phyloP scores from a whole-genome alignment of 371 early-diverging fungal species.

The Thermomucor indicae-seudaticae region DNA sequence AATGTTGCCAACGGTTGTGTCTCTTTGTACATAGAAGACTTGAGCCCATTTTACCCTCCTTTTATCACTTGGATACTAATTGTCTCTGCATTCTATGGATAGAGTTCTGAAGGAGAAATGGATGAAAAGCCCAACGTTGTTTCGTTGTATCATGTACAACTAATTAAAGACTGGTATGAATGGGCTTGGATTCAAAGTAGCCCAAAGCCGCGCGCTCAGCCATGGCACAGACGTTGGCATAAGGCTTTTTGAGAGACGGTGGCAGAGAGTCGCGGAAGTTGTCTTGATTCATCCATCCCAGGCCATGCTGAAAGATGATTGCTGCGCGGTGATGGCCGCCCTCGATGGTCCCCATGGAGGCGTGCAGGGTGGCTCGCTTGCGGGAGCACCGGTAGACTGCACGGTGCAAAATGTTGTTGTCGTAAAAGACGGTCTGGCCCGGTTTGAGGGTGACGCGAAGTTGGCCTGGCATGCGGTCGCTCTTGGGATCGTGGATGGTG shows the following conservation, averaged over 20 bases:
- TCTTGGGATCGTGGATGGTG: constrained; percentile 47
- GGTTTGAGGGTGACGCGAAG: constrained; percentile 39
- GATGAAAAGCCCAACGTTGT: no score
- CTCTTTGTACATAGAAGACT: no score
- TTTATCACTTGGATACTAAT: no score
- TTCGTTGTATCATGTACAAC: no score
- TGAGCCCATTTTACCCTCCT: no score
- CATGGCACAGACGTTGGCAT: constrained; percentile 37
- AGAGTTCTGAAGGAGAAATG: no score
- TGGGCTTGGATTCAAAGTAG: constrained; percentile 27
- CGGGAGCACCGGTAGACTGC: constrained; percentile 38
- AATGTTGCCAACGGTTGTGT: no score
- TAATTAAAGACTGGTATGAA: no score
- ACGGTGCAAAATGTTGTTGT: constrained; percentile 55
- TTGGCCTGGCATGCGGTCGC: constrained; percentile 45
- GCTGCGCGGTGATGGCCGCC: constrained; percentile 50
- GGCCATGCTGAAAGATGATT: constrained; percentile 52
- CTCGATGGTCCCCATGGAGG: constrained; percentile 51
- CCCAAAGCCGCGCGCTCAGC: constrained; percentile 26
- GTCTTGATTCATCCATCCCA: constrained; percentile 46
- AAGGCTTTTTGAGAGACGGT: constrained; percentile 29
- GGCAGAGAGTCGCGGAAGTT: constrained; percentile 36
- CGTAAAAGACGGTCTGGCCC: constrained; percentile 57
- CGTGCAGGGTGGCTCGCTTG: constrained; percentile 54
- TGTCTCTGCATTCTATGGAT: no score